These are phyloP conservation scores for Nakaseomyces kungkrabaensis DNA, from an alignment of 1,139 yeast species.

Conservation along the genomic window DNA sequence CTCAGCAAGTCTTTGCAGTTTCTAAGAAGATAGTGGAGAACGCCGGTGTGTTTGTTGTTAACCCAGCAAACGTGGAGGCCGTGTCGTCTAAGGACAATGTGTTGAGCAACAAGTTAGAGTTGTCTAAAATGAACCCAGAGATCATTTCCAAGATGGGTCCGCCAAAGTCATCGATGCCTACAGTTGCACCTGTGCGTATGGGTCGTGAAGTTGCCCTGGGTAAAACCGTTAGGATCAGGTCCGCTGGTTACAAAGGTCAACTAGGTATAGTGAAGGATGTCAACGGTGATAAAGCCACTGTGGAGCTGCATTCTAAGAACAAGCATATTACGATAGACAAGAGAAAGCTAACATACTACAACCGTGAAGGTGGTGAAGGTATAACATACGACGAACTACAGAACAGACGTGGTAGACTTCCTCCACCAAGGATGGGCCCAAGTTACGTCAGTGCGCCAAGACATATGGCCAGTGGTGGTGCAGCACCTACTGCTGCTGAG, in stretches of 20 bases:
- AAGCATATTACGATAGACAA: conserved; percentile 82
- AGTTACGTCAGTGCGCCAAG: conserved; percentile 31
- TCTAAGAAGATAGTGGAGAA: conserved; percentile 74
- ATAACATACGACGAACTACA: conserved; percentile 74
- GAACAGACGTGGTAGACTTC: conserved; percentile 30
- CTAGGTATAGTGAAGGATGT: conserved; percentile 92
- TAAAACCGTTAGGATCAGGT: conserved; percentile 74
- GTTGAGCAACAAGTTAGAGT: conserved; percentile 35
- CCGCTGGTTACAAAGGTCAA: conserved; percentile 88
- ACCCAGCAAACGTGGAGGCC: conserved; percentile 67
- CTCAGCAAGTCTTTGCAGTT: conserved; percentile 67
- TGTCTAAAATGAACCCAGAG: conserved; percentile 80
- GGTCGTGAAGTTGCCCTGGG: conserved; percentile 77
- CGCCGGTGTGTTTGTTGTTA: conserved; percentile 82
- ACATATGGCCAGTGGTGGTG: conserved; percentile 24
- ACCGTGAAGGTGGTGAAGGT: conserved; percentile 49
- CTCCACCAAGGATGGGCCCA: conserved; percentile 28
- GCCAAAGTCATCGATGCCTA: conserved; percentile 47
- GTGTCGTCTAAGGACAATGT: conserved; percentile 61
- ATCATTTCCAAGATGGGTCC: conserved; percentile 37
- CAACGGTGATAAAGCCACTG: conserved; percentile 81
- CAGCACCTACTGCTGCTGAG: conserved; percentile 16
- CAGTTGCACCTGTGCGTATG: conserved; percentile 30
- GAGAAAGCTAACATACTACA: conserved; percentile 59
- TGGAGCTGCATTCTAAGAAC: conserved; percentile 86